Conservation (phyloP, 169 alveolate species). For the Cryptosporidium ubiquitum region DNA sequence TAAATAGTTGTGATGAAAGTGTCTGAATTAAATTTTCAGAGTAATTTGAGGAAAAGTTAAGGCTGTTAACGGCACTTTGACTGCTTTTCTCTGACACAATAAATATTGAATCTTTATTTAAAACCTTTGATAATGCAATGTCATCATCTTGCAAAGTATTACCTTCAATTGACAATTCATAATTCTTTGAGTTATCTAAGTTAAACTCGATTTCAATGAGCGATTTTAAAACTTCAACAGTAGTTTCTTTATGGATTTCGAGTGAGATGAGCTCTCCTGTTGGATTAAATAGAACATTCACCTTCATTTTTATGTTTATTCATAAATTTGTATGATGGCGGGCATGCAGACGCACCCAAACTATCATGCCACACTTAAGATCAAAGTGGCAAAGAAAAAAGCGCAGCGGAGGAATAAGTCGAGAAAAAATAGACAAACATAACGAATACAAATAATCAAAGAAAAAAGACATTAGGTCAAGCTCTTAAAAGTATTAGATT, state of each 20-base stretch:
- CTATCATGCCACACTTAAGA: neutral
- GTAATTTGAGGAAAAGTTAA: neutral
- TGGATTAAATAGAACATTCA: neutral
- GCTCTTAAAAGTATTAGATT: neutral
- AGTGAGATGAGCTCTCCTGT: conserved; percentile 37
- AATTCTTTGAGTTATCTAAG: neutral
- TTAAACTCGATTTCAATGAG: conserved; percentile 27
- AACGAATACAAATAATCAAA: no score
- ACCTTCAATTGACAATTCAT: conserved; percentile 15
- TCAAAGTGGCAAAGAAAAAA: neutral
- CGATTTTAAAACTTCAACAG: conserved; percentile 46
- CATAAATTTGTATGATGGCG: neutral
- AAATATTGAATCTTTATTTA: neutral
- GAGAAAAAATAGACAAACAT: neutral
- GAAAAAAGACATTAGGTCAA: no score
- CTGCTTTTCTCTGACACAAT: neutral
- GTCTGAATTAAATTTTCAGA: neutral
- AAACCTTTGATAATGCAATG: neutral
- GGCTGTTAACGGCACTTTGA: neutral
- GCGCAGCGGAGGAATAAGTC: neutral
- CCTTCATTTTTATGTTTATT: conserved; percentile 9
- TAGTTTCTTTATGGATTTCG: conserved; percentile 40
- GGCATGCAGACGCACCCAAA: neutral
- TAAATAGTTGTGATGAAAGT: conserved; percentile 66
- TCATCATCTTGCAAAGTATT: conserved; percentile 15